A percentile compares a stretch with the other conserved stretches of the same genome.
Conservation (phyloP, 345 rosid species). For the Passiflora organensis region DNA sequence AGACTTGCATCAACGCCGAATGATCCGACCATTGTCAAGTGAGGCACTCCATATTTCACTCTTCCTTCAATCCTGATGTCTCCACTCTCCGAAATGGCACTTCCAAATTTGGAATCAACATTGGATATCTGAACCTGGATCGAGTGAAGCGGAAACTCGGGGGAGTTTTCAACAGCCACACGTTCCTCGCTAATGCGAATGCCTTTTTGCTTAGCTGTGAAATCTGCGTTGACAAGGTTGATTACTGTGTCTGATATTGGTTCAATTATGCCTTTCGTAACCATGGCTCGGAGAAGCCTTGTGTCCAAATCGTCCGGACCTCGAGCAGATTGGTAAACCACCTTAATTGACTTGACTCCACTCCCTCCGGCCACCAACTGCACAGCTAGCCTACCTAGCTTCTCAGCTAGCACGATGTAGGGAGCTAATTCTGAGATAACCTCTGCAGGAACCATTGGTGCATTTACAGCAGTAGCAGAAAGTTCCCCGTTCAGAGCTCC, state of each 20-base stretch:
- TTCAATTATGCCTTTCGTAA: conserved; percentile 81
- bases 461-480: conserved; percentile 80
- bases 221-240: conserved; percentile 83
- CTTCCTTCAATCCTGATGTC: conserved; percentile 67
- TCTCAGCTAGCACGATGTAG: conserved; percentile 61
- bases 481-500: conserved; percentile 75
- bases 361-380: conserved; percentile 69
- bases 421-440: conserved; percentile 64
- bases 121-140: conserved; percentile 55
- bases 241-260: conserved; percentile 61
- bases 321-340: conserved; percentile 53
- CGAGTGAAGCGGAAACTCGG: conserved; percentile 56
- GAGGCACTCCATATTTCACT: conserved; percentile 64
- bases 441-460: conserved; percentile 73
- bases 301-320: conserved; percentile 75
- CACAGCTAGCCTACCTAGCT: conserved; percentile 71
- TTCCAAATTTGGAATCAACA: conserved; percentile 62
- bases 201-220: conserved; percentile 79
- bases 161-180: conserved; percentile 40
- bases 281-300: conserved; percentile 78
- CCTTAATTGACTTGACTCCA: conserved; percentile 59
- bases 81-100: conserved; percentile 53
- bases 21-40: conserved; percentile 54
- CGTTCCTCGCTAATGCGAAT: conserved; percentile 71
- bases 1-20: conserved; percentile 69